Conservation (phyloP, 2,329 filamentous ascomycete species). For the Knoxdaviesia proteae region DNA sequence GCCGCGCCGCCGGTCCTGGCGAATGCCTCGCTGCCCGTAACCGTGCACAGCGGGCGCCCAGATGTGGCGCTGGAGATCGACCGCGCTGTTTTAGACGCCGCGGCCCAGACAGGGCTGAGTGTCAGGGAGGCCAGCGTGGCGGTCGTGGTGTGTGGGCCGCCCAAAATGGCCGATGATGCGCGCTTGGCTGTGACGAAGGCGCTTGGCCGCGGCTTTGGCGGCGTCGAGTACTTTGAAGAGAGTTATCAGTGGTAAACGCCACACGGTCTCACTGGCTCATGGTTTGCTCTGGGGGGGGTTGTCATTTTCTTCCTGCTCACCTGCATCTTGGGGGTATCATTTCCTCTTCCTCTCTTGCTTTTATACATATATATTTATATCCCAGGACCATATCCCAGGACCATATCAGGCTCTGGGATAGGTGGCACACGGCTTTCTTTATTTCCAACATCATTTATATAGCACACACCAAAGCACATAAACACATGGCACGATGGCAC, state of each 20-base stretch:
- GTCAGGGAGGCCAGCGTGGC: conserved; percentile 12
- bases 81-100: conserved; percentile 4
- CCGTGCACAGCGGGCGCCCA: conserved; percentile 11
- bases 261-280: too few species aligned
- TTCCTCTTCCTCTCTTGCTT: too few species aligned
- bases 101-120: conserved; percentile 4
- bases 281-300: too few species aligned
- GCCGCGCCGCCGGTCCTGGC: background rate
- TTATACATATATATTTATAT: background rate
- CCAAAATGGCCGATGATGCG: conserved; percentile 21
- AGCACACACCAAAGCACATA: too few species aligned
- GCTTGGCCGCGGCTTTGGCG: conserved; percentile 9
- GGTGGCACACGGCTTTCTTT: too few species aligned
- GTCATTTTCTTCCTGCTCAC: too few species aligned
- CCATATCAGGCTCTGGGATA: too few species aligned
- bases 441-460: too few species aligned
- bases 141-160: conserved; percentile 22
- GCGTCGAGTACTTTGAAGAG: conserved; percentile 21
- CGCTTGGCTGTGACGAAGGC: conserved; percentile 14
- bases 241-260: conserved; percentile 18
- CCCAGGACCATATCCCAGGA: background rate
- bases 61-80: conserved; percentile 13
- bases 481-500: too few species aligned
- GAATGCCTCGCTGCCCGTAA: conserved; percentile 5
- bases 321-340: too few species aligned